Conservation (phyloP, 306 rosid species). For the Psophocarpus tetragonolobus region DNA sequence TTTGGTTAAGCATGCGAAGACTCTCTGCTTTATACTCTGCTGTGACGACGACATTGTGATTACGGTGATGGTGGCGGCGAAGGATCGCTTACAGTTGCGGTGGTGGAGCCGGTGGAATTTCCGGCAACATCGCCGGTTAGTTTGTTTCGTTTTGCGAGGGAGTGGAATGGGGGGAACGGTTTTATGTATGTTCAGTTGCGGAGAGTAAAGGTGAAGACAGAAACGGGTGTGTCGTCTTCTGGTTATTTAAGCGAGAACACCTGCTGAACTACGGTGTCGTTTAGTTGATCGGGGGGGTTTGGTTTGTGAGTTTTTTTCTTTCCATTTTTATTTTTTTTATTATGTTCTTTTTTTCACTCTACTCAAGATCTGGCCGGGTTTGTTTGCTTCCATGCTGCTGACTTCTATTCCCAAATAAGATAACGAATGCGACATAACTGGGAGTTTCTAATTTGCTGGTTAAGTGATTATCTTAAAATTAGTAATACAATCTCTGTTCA, state of each 20-base stretch:
- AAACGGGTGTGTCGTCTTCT: conserved; percentile 42
- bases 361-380: conserved; percentile 27
- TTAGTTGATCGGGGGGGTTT: neutral
- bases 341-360: conserved; percentile 31
- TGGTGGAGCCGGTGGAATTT: conserved; percentile 30
- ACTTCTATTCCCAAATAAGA: neutral
- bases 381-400: conserved; percentile 4
- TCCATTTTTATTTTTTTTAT: neutral
- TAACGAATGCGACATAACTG: neutral
- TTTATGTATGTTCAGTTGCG: conserved; percentile 12
- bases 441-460: neutral
- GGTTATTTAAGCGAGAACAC: neutral
- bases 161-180: neutral
- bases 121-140: conserved; percentile 67
- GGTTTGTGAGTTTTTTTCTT: neutral
- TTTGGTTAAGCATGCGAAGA: conserved; percentile 80
- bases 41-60: conserved; percentile 57
- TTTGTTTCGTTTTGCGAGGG: conserved; percentile 13
- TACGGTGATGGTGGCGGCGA: neutral
- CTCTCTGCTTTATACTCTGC: conserved; percentile 70
- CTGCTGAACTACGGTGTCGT: conserved; percentile 38
- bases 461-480: neutral
- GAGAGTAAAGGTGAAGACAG: conserved; percentile 25
- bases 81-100: neutral
- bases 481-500: neutral